Conservation (phyloP, 768 basidiomycete species). For the Collybiopsis luxurians region DNA sequence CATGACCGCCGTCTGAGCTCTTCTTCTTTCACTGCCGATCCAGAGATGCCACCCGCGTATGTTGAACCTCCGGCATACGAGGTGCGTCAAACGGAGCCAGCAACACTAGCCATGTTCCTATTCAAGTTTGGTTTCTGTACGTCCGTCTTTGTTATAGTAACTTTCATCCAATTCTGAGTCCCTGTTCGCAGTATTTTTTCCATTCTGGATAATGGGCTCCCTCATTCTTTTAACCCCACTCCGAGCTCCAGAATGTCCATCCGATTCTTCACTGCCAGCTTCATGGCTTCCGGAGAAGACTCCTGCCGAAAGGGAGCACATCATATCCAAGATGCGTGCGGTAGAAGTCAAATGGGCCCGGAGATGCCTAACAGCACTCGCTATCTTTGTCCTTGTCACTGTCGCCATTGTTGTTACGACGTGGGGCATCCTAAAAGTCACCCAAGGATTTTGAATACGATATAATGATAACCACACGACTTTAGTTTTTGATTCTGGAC, state of each 20-base stretch:
- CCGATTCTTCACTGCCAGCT: constrained; percentile 15
- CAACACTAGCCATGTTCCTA: constrained; percentile 56
- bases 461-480: too few relatives aligned
- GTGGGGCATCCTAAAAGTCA: constrained; percentile 27
- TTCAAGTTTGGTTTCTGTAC: constrained; percentile 65
- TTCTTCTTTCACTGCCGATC: constrained; percentile 17
- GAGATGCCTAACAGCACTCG: constrained; percentile 52
- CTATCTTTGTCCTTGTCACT: constrained; percentile 39
- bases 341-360: constrained; percentile 56
- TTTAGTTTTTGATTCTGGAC: too few relatives aligned
- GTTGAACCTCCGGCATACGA: constrained; percentile 40
- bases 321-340: constrained; percentile 45
- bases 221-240: constrained; percentile 55
- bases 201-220: constrained; percentile 60
- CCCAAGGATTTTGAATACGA: not conserved
- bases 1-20: constrained; percentile 30
- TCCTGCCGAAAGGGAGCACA: constrained; percentile 42
- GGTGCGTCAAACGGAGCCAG: constrained; percentile 42
- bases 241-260: constrained; percentile 33
- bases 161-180: not conserved
- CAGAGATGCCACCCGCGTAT: constrained; percentile 12
- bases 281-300: constrained; percentile 60
- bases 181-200: constrained; percentile 47
- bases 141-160: constrained; percentile 20
- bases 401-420: constrained; percentile 27